Conservation (phyloP, 1,284 basidiomycete genomes). For the Pseudozyma hubeiensis region DNA sequence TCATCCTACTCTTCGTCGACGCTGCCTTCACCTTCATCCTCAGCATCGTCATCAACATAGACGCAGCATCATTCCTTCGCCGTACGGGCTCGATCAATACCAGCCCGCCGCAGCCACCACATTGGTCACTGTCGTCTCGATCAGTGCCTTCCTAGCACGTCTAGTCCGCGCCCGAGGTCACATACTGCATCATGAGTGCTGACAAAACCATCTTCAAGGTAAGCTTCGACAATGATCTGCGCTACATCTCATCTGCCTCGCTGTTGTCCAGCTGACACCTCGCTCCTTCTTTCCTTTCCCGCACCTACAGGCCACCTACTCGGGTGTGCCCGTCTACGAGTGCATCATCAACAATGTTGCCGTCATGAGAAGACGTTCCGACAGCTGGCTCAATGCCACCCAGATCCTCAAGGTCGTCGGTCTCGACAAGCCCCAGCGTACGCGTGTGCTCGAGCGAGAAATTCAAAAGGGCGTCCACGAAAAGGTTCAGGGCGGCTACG, state of each 20-base stretch:
- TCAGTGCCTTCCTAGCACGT: background rate
- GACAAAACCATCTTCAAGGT: constrained; percentile 59
- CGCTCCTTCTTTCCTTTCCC: background rate
- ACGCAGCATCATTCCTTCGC: too few species aligned
- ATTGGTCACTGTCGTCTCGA: too few species aligned
- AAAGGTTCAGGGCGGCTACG: constrained; percentile 99
- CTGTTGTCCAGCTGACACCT: constrained; percentile 3
- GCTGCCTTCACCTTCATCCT: too few species aligned
- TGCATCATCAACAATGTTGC: constrained; percentile 73
- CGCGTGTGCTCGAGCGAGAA: constrained; percentile 95
- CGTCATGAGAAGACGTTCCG: constrained; percentile 94
- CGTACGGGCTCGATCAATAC: too few species aligned
- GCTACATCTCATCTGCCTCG: background rate
- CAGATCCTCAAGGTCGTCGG: constrained; percentile 99
- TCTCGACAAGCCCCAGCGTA: constrained; percentile 98
- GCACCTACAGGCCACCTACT: constrained; percentile 68
- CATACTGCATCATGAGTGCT: constrained; percentile 25
- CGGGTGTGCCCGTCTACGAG: constrained; percentile 70
- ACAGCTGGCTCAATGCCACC: constrained; percentile 96
- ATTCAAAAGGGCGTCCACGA: constrained; percentile 99
- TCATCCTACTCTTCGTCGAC: too few species aligned
- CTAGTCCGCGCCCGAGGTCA: background rate
- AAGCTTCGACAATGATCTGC: background rate
- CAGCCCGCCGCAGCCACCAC: too few species aligned
- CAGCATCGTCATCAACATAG: too few species aligned